phyloP scores from a whole-genome alignment of 768 basidiomycete genomes.

The Ramaria rubella region DNA sequence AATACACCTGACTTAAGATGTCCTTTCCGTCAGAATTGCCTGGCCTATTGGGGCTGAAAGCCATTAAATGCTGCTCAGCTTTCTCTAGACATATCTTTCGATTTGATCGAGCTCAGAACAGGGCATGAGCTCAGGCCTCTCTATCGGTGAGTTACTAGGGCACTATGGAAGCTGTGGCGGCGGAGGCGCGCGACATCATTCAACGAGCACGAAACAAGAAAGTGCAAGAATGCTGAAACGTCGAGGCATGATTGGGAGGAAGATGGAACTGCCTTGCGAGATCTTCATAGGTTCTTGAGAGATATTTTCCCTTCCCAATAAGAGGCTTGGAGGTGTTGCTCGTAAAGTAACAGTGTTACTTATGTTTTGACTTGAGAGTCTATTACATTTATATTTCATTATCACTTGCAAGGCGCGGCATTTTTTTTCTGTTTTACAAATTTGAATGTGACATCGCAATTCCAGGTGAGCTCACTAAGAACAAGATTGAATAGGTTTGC shows the following conservation, averaged over 20 bases:
- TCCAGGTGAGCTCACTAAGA: no score
- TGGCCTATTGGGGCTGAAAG: constrained; percentile 24
- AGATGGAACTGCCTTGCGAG: constrained; percentile 7
- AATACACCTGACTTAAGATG: not conserved
- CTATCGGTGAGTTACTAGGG: constrained; percentile 16
- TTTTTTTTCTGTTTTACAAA: no score
- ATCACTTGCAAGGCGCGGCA: no score
- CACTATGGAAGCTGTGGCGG: constrained; percentile 17
- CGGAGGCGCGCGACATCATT: constrained; percentile 12
- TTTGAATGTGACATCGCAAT: no score
- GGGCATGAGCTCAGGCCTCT: constrained; percentile 13
- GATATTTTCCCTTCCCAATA: not conserved
- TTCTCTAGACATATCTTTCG: constrained; percentile 14
- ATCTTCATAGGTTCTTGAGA: not conserved
- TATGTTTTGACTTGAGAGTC: no score
- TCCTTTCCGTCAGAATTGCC: constrained; percentile 14
- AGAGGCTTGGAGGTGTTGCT: no score
- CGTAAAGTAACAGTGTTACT: no score
- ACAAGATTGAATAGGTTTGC: no score
- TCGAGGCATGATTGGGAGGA: constrained; percentile 12
- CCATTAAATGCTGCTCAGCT: constrained; percentile 19
- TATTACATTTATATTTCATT: no score
- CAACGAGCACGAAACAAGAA: constrained; percentile 13
- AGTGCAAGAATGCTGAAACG: constrained; percentile 15
- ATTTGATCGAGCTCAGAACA: constrained; percentile 17